Percentiles rank a stretch among this genome's conserved stretches.
Evolutionary conservation across 2,329 filamentous ascomycete species (phyloP).

Genomic region (Aspergillus melleus): DNA sequence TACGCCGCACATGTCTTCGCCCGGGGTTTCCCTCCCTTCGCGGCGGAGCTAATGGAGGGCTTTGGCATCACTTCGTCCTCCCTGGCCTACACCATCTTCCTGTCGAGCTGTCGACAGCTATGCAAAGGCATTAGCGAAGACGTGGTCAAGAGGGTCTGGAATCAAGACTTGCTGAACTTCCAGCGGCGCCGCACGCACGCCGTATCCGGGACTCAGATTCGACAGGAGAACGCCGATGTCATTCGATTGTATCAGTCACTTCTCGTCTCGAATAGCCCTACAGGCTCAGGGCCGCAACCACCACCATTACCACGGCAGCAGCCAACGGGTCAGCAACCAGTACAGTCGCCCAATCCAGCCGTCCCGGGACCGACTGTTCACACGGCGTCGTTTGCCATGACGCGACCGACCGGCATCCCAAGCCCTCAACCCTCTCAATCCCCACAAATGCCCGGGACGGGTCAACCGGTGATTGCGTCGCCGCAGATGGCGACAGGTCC

Average conservation of each 20-base stretch:
- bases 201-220: slow-evolving; percentile 1
- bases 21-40: slow-evolving; percentile 55
- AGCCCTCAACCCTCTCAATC: not conserved
- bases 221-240: slow-evolving; percentile 16
- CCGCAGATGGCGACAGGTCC: not conserved
- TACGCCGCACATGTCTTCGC: slow-evolving; percentile 34
- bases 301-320: not conserved
- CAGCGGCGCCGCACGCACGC: slow-evolving; percentile 12
- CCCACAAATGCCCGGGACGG: not conserved
- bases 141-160: slow-evolving; percentile 20
- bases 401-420: not conserved
- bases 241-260: slow-evolving; percentile 20
- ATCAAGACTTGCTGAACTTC: slow-evolving; percentile 21
- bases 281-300: not conserved
- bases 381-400: not conserved
- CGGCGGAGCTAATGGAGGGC: slow-evolving; percentile 54
- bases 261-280: not conserved
- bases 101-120: slow-evolving; percentile 32
- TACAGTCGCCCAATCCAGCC: not conserved
- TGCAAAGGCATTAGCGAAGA: slow-evolving; percentile 3
- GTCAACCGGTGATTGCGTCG: not conserved
- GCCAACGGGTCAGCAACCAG: not conserved
- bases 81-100: slow-evolving; percentile 57
- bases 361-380: not conserved
- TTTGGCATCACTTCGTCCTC: slow-evolving; percentile 53